These are phyloP conservation scores for Wallacemonas sp. DNA, from an alignment of 208 protist species.

Conservation along the genomic window DNA sequence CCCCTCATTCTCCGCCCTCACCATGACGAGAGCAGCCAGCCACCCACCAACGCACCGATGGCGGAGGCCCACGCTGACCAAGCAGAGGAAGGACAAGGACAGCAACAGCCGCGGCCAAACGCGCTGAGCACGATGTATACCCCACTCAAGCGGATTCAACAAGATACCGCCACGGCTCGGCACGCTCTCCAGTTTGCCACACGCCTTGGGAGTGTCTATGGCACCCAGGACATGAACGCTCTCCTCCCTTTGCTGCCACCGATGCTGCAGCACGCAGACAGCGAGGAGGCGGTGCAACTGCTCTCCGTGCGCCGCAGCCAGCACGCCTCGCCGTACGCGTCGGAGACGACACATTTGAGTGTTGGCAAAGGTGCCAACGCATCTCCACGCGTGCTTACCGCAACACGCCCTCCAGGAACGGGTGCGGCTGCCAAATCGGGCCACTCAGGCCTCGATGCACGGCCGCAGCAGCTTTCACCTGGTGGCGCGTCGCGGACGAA, in stretches of 20 bases:
- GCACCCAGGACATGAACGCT: conserved; percentile 75
- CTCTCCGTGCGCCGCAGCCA: background rate
- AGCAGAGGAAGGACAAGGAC: no score
- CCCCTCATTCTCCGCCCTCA: background rate
- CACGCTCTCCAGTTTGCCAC: conserved; percentile 62
- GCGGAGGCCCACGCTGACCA: no score
- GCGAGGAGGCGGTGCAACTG: no score
- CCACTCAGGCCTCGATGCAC: no score
- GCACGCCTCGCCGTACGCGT: background rate
- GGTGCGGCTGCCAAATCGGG: no score
- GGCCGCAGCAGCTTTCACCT: no score
- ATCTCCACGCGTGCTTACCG: no score
- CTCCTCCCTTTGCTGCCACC: conserved; percentile 35
- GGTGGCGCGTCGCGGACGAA: no score
- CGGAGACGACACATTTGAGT: no score
- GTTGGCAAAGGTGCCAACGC: no score
- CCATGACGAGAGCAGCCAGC: background rate
- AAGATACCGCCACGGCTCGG: conserved; percentile 1
- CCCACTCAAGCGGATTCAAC: conserved; percentile 10
- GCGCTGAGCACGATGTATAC: background rate
- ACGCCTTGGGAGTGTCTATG: conserved; percentile 69
- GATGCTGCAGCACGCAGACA: background rate
- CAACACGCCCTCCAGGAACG: no score
- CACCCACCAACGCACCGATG: background rate
- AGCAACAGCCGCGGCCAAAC: background rate